Evolutionary conservation across 2,329 filamentous ascomycete species (phyloP), one percentile per base, ranked within the genome.

Genomic region (Curvularia verruculosa): DNA sequence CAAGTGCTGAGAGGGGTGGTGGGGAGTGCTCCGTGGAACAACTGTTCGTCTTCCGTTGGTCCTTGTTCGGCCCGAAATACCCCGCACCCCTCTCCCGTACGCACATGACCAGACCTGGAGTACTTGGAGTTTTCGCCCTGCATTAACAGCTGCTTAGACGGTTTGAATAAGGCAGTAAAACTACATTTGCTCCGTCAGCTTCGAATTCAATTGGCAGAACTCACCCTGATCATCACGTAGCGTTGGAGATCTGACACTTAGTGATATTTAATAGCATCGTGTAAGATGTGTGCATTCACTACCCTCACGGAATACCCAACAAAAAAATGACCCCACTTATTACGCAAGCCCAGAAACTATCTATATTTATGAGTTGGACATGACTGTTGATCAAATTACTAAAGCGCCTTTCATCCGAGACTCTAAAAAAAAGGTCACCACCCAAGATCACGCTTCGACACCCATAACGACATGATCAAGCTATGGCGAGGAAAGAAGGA

Each of bases 1-100:
- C 31, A n/a, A 28, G 41, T 46, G 54, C 60, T 58, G 62, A 46
- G 50, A 55, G 39, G 49, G 49, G 21, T 13, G 23, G 21, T 24
- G 21, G 48, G 45, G 49, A 29, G 48, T 24, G 49, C 53, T 52
- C 56, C 53, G 55, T 47, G 49, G 46, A 45, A 52, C 15, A 46
- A 24, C 41, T 49, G 29, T 36, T 29, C n/a, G 18, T 23, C 37
- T 13, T 19, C 23, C 49, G 21, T 34, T 23, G 19, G 37, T 21
- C 28, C 21, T 13, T 7, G 37, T 9, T 19, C 15, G 40, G 49
- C 37, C 36, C 43, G 51, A 47, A 21, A 53, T 52, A 41, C 54
- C 52, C 51, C 54, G 36, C 49, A 37, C 36, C 13, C 19, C 24
- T 12, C 36, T 43, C 43, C 54, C 23, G 47, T 24, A 24, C 15